Base-by-base conservation (phyloP, 306 rosid genomes). In the Ammopiptanthus mongolicus region DNA sequence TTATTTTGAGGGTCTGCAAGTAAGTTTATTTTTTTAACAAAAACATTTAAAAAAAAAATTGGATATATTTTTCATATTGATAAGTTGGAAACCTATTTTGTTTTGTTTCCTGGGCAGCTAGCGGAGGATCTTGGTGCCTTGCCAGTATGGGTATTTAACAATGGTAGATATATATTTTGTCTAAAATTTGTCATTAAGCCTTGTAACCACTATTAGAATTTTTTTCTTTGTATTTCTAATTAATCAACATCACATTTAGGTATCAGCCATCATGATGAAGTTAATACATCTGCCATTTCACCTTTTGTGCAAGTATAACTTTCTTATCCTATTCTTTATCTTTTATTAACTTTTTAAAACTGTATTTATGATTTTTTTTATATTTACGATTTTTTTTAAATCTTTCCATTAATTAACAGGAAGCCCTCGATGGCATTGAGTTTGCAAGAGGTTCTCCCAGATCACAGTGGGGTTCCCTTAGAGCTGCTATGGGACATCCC, bases 111-210 rank as follows among this genome's bases (percentile, higher is more conserved):
- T 81, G 28, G 18, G 63, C 93, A 91, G 97, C 83, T 92, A 14
- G 71, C 96, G 3, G 97, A 92, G 71, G 96, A 92, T 66, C 85
- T 92, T 53, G 89, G 85, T 68, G 71, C 96, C 46, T 55, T 73
- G 59, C 97, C 97, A 15, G 44, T 90, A n/a, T 92, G 97, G 97
- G 96, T 90, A 7, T 86, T 90, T 80, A 92, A 90, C 62, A 81
- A 64, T 44, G 97, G 97, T 91, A 87, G 62, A 50, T 33, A n/a
- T n/a, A n/a, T n/a, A n/a, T n/a, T n/a, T n/a, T n/a, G n/a, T n/a
- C 47, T 19, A 8, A 21, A 53, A 17, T 13, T 66, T 46, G 13
- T 7, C 25, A 68, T 53, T 41, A 13, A 8, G 11, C 1, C 47
- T 11, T 4, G 3, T 8, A n/a, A 42, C 2, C 8, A 39, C 42